Percentiles rank a stretch among this genome's conserved stretches.
phyloP scores from a whole-genome alignment of 495 filamentous ascomycete species.

The Haplographium delicatum region DNA sequence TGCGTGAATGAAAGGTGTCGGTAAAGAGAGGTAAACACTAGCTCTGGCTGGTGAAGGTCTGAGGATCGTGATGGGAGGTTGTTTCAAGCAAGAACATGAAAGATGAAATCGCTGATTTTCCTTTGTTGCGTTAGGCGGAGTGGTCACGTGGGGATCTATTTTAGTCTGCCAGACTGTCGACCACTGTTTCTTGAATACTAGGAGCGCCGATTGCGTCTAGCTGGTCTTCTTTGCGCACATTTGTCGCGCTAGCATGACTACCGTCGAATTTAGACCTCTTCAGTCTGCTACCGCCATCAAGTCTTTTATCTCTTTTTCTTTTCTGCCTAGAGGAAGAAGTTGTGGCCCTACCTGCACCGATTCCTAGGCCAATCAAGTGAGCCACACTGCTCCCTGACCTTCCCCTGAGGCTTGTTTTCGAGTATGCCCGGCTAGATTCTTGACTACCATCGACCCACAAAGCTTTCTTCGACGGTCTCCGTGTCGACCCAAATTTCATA shows the following conservation, averaged over 20 bases:
- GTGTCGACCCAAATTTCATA: slow-evolving; percentile 21
- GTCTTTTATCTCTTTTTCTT: slow-evolving; percentile 19
- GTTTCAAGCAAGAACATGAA: no score
- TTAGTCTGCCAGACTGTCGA: slow-evolving; percentile 12
- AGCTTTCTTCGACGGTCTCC: slow-evolving; percentile 17
- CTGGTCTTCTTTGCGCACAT: slow-evolving; percentile 18
- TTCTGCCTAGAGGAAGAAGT: slow-evolving; percentile 22
- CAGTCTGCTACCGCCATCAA: slow-evolving; percentile 16
- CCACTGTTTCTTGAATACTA: slow-evolving; percentile 16
- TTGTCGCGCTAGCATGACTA: slow-evolving; percentile 13
- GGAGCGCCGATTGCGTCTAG: slow-evolving; percentile 16
- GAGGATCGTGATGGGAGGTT: no score
- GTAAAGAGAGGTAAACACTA: no score
- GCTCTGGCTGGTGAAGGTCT: no score
- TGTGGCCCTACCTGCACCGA: slow-evolving; percentile 17
- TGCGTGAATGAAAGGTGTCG: no score
- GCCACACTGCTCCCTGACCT: slow-evolving; percentile 16
- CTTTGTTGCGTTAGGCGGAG: no score
- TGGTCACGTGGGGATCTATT: no score
- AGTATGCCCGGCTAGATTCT: slow-evolving; percentile 20
- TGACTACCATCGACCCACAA: slow-evolving; percentile 17
- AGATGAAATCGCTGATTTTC: background rate
- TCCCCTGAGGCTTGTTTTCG: slow-evolving; percentile 18
- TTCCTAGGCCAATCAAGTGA: slow-evolving; percentile 18
- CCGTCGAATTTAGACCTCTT: slow-evolving; percentile 22